A percentile compares a stretch with the other conserved stretches of the same genome.
These are phyloP conservation scores for Fusarium coicis DNA, from an alignment of 2,329 filamentous ascomycete genomes.

Conservation along the genomic window DNA sequence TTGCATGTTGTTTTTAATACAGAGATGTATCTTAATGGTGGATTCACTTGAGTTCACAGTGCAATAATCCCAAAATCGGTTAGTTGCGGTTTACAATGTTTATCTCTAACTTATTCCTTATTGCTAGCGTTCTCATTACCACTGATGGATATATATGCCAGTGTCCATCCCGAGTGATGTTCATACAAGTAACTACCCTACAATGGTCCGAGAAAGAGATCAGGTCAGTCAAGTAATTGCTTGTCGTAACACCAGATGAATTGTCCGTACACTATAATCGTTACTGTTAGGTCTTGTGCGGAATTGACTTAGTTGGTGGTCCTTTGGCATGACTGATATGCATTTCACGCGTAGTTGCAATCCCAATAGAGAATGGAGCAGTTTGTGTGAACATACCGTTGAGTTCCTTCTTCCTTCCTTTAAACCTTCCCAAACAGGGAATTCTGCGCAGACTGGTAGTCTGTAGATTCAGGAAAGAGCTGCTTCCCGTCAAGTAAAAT, in stretches of 20 bases:
- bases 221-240: no score
- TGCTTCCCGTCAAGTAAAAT: background rate
- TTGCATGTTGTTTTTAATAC: background rate
- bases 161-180: no score
- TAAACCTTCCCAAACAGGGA: background rate
- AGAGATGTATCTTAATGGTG: background rate
- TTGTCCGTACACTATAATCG: background rate
- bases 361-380: background rate
- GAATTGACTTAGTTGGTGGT: background rate
- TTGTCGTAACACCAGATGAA: background rate
- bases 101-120: background rate
- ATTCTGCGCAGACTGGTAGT: background rate
- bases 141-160: background rate
- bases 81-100: background rate
- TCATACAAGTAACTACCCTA: background rate
- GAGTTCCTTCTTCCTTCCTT: background rate
- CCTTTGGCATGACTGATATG: no score
- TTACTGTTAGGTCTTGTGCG: background rate
- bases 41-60: background rate
- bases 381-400: no score
- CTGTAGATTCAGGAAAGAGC: background rate
- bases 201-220: background rate
- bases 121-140: background rate
- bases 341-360: background rate
- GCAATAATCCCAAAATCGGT: background rate